Evolutionary conservation across 345 rosid species (phyloP), one percentile per base, ranked within the genome.

Genomic region (Lepidium didymum): DNA sequence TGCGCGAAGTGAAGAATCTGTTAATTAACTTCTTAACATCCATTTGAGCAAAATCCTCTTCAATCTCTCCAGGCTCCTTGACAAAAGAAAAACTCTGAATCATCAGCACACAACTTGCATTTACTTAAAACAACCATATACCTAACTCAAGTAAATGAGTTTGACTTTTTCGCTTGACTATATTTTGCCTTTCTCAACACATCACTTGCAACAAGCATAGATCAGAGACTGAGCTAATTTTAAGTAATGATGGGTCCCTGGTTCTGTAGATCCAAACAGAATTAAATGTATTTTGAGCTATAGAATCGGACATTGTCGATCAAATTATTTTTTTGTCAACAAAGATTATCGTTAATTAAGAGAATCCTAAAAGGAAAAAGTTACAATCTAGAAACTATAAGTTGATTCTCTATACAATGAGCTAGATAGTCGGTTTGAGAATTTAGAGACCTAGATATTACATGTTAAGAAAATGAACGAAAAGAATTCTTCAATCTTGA

Each of bases 31-130:
- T 82, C 57, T 60, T 74, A 31, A 87, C 76, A 44, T 79, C 97
- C 37, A 65, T 21, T 62, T 83, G 80, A 50, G 94, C 90, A 82
- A 91, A 84, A 61, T 91, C 90, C 37, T 82, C 86, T 67, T 91
- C 96, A 1, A 74, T 58, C 80, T 78, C 87, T 68, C 92, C 96
- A 51, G 81, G 84, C 77, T 82, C 91, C 96, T 89, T 89, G 67
- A 59, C 72, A 35, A 45, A 47, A 38, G 5, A 33, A 4, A 49
- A 43, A 55, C 64, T 43, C 33, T 55, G 2, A 62, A 56, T 56
- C 76, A 59, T 49, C 35, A 47, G 55, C 29, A 56, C 0, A 57
- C 45, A 67, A 33, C 62, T 40, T 64, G 54, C 23, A 57, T 41
- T 31, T 41, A 50, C 27, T 33, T 2, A 21, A 33, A 57, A 18